Base-by-base conservation (phyloP, 2,329 filamentous ascomycete genomes). In the Exophiala lecanii-corni region DNA sequence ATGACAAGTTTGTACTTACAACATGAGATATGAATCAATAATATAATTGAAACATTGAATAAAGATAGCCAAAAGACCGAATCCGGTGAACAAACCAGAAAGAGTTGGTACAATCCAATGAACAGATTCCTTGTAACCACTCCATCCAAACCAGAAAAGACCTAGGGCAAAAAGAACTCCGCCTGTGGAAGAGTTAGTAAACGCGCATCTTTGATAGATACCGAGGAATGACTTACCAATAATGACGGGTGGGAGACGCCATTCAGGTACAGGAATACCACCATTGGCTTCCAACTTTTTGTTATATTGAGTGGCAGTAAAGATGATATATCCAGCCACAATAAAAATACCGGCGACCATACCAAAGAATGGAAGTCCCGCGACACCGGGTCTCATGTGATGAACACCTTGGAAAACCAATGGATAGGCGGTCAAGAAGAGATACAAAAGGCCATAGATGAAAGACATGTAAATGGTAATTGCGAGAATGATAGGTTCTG, bases 351-450 rank as follows among this genome's bases (percentile, higher is more conserved):
- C 87, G 6, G 72, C 57, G 39, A 92, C 78, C 82, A 95, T 86
- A 41, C 88, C 89, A 56, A 95, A 86, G 62, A 89, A 89, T 5
- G 87, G 81, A 4, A 95, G 73, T 2, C 88, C 89, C 3, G 81
- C 76, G 13, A 86, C 65, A 43, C 89, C 89, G 1, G 73, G 57
- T 23, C 68, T 78, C 69, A 91, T 83, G 53, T 76, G 74, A 62
- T 94, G 84, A 3, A 89, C 73, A 19, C 57, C 55, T 36, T 62
- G 57, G 55, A 60, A 61, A 39, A 65, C 60, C 28, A 61, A 55
- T 30, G 60, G 60, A 45, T 59, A 59, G 35, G 55, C 60, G 36
- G 57, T 62, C 42, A 65, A 49, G 54, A 61, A 64, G 44, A 57
- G 60, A 44, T 54, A 55, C 23, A 57, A 45, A 5, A 55, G 44